Evolutionary conservation across 2,329 filamentous ascomycete species (phyloP), one percentile per base, ranked within the genome.

Genomic region (Colletotrichum destructivum): DNA sequence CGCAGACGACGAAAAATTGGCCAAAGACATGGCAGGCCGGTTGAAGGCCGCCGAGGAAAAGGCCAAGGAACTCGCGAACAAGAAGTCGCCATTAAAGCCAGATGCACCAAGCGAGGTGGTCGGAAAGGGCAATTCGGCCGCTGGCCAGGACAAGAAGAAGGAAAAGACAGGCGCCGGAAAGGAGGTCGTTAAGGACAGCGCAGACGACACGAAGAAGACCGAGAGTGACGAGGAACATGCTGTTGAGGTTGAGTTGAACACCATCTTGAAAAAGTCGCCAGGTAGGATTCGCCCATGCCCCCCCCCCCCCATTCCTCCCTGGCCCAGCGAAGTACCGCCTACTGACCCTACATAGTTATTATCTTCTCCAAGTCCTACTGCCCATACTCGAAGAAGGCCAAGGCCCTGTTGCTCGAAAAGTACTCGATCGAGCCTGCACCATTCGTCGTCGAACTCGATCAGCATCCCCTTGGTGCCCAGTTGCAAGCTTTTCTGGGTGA

Each of bases 341-440:
- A 9, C 35, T 65, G 38, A 66, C 59, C 49, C 44, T 77, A 31
- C 12, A 15, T 38, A 96, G 94, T 98, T 72, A 93, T 98, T 80
- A 94, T 99, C 77, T 98, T 98, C 85, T 98, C 95, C 74, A 98
- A 99, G 83, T 90, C 93, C 1, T 98, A 96, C 84, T 99, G 96
- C 82, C 94, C 93, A 0, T 92, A 89, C 83, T 98, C 95, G 62
- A 92, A 91, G 79, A 91, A 90, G 76, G 96, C 96, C 56, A 99
- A 99, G 83, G 86, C 87, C 54, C 89, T 98, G 67, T 89, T 99
- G 51, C 89, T 98, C 52, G 90, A 95, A 26, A 92, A 93, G 76
- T 98, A 98, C 85, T 86, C 86, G 66, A 97, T 99, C 79, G 88
- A 90, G 0, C 96, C 96, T 0, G 84, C 89, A 13, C 96, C 96